Percentiles rank a stretch among this genome's conserved stretches.
These are phyloP conservation scores for Pyricularia sp. DNA, from an alignment of 2,329 filamentous ascomycete species.

Conservation along the genomic window DNA sequence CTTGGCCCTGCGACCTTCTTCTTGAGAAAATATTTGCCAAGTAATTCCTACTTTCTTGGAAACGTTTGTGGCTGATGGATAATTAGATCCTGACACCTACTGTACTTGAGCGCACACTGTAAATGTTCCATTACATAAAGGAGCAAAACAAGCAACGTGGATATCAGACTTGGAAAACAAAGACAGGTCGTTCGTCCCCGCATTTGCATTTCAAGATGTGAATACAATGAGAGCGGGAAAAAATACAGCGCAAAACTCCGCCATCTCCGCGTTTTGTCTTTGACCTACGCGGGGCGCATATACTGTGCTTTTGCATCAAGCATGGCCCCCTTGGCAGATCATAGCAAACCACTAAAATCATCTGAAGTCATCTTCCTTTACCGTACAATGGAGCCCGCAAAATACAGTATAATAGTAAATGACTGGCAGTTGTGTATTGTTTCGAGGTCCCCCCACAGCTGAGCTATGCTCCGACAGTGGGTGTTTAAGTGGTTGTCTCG, in stretches of 20 bases:
- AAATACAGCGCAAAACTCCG: neutral
- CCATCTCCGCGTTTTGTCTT: neutral
- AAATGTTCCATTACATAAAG: neutral
- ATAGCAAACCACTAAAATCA: neutral
- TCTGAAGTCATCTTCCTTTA: neutral
- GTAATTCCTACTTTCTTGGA: neutral
- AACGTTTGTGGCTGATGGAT: neutral
- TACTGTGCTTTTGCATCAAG: neutral
- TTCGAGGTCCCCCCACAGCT: neutral
- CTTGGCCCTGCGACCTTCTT: neutral
- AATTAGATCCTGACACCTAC: neutral
- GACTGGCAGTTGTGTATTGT: neutral
- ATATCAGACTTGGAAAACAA: neutral
- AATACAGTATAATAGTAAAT: neutral
- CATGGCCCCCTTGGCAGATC: neutral
- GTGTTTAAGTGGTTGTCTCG: neutral
- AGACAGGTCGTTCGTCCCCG: neutral
- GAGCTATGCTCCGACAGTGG: neutral
- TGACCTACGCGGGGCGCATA: neutral
- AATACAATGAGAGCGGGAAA: neutral
- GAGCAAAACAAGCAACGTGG: neutral
- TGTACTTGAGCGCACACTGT: neutral
- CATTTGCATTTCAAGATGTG: neutral
- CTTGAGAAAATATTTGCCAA: neutral
- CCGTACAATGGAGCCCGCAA: neutral